A percentile compares a stretch with the other conserved stretches of the same genome.
phyloP scores from a whole-genome alignment of 2,329 filamentous ascomycete genomes.

The Diaporthe caulivora region DNA sequence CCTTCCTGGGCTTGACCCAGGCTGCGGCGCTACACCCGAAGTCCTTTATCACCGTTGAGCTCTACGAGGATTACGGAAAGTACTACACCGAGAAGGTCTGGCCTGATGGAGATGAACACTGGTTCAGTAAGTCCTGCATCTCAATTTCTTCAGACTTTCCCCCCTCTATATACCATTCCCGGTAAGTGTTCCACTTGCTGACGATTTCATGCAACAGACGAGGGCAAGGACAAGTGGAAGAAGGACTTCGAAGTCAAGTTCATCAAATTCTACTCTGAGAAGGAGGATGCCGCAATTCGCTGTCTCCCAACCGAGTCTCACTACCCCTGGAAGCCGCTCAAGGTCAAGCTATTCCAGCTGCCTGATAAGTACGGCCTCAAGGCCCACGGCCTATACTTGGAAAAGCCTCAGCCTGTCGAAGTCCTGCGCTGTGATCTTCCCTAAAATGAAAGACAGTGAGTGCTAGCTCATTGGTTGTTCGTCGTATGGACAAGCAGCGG shows the following conservation, averaged over 20 bases:
- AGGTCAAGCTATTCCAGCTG: slow-evolving; percentile 29
- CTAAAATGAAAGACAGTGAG: neutral
- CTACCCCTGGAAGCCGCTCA: slow-evolving; percentile 37
- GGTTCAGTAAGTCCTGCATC: slow-evolving; percentile 31
- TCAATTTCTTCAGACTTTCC: neutral
- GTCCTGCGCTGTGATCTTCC: slow-evolving; percentile 38
- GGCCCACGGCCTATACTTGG: slow-evolving; percentile 29
- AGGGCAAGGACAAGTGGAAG: slow-evolving; percentile 25
- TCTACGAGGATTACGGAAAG: slow-evolving; percentile 22
- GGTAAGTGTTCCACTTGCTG: neutral
- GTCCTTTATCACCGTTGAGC: slow-evolving; percentile 21
- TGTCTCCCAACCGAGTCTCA: slow-evolving; percentile 37
- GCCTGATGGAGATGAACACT: slow-evolving; percentile 38
- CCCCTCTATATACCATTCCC: too few species aligned
- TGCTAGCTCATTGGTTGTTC: too few species aligned
- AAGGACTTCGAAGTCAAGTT: slow-evolving; percentile 20
- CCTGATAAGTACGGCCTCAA: slow-evolving; percentile 28
- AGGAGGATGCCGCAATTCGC: slow-evolving; percentile 30
- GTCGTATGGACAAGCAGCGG: neutral
- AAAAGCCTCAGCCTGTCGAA: slow-evolving; percentile 34
- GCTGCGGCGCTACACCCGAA: slow-evolving; percentile 8
- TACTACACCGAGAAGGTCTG: slow-evolving; percentile 34
- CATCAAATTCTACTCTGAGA: slow-evolving; percentile 37
- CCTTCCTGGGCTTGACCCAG: neutral
- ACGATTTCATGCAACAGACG: slow-evolving; percentile 22